These are phyloP conservation scores for Ustilago curta DNA, from an alignment of 1,284 basidiomycete genomes.

Conservation along the genomic window DNA sequence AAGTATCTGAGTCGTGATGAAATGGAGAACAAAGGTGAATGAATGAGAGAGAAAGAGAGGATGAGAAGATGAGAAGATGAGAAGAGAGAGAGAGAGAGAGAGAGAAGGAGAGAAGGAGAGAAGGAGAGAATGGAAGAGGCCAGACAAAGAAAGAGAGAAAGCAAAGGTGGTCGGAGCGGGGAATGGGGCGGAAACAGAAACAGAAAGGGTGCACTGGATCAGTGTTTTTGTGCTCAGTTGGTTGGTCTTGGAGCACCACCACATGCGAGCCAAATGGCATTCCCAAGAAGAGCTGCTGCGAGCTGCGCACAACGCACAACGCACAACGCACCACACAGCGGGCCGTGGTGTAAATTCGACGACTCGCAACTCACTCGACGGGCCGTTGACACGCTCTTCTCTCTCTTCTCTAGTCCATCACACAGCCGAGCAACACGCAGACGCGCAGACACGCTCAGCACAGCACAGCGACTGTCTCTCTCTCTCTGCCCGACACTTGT, in stretches of 20 bases:
- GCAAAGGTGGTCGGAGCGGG: slow-evolving; percentile 6
- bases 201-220: neutral
- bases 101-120: slow-evolving; percentile 1
- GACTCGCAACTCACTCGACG: too few species aligned
- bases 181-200: slow-evolving; percentile 1
- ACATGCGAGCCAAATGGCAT: neutral
- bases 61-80: neutral
- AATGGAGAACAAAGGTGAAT: too few species aligned
- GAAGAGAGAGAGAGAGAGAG: neutral
- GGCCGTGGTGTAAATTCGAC: too few species aligned
- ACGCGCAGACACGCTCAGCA: neutral
- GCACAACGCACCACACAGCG: too few species aligned
- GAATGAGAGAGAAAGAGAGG: neutral
- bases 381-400: too few species aligned
- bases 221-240: neutral
- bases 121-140: neutral
- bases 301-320: too few species aligned
- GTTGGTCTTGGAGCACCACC: neutral
- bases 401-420: too few species aligned
- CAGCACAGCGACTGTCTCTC: neutral
- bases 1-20: neutral
- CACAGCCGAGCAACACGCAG: neutral
- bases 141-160: neutral
- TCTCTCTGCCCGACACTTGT: too few species aligned
- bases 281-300: too few species aligned